These are phyloP conservation scores for Serendipita indica DNA, from an alignment of 768 basidiomycete genomes.

Conservation along the genomic window DNA sequence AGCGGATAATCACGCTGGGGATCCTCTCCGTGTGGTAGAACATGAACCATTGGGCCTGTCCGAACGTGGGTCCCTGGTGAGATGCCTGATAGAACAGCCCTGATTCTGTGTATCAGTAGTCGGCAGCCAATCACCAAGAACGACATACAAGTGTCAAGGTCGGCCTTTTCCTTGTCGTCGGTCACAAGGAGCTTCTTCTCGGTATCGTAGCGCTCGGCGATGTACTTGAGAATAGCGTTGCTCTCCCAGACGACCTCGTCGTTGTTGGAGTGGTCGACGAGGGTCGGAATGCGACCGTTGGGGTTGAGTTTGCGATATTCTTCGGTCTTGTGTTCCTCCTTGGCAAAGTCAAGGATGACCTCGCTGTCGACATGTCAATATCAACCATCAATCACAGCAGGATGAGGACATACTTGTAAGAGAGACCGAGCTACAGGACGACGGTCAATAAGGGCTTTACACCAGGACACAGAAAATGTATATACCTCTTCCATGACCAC, in stretches of 20 bases:
- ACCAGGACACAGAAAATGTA: background rate
- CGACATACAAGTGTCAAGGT: constrained; percentile 2
- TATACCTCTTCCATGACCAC: constrained; percentile 9
- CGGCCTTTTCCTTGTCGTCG: constrained; percentile 12
- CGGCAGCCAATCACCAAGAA: background rate
- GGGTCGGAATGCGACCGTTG: constrained; percentile 13
- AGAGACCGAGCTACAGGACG: constrained; percentile 4
- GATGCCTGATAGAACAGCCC: constrained; percentile 14
- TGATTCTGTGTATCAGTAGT: background rate
- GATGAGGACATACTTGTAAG: constrained; percentile 3
- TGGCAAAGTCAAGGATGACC: constrained; percentile 12
- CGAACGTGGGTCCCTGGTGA: constrained; percentile 12
- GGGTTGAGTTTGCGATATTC: background rate
- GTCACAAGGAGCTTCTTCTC: constrained; percentile 11
- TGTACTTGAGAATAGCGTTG: constrained; percentile 12
- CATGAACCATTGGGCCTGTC: constrained; percentile 14
- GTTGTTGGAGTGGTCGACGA: constrained; percentile 16
- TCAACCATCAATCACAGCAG: background rate
- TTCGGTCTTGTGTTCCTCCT: constrained; percentile 12
- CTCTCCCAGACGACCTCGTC: constrained; percentile 14
- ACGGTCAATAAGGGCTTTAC: background rate
- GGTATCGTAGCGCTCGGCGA: constrained; percentile 11
- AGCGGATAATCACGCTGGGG: constrained; percentile 11
- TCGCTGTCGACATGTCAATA: background rate
- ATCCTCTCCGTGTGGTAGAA: constrained; percentile 14